Evolutionary conservation across 805 yeast genomes (phyloP).

Genomic region (Nakazawaea siamensis): DNA sequence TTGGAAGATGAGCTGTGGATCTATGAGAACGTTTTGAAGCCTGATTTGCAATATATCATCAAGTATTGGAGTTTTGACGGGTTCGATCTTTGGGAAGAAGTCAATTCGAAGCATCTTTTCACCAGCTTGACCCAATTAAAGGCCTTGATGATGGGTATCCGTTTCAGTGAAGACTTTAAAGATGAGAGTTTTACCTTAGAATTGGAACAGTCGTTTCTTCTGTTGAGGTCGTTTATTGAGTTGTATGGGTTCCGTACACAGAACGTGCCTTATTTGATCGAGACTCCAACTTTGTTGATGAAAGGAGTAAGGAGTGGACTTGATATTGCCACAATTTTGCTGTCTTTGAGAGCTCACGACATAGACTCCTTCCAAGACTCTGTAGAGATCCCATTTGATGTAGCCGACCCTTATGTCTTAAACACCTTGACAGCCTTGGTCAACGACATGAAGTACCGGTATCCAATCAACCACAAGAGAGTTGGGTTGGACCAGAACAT

Average conservation of each 20-base stretch:
- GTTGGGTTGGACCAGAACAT: conserved; percentile 23
- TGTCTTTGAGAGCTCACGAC: conserved; percentile 30
- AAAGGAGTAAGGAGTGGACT: conserved; percentile 54
- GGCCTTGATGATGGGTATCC: conserved; percentile 53
- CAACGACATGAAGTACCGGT: conserved; percentile 61
- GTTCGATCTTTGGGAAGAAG: conserved; percentile 95
- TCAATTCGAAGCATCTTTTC: conserved; percentile 67
- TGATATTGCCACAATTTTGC: conserved; percentile 69
- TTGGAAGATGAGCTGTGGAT: conserved; percentile 14
- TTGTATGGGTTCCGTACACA: conserved; percentile 31
- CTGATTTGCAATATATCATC: conserved; percentile 61
- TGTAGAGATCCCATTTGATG: conserved; percentile 51
- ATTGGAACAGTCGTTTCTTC: conserved; percentile 23
- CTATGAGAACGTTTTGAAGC: conserved; percentile 33
- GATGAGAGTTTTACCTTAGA: conserved; percentile 20
- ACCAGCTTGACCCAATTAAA: conserved; percentile 69
- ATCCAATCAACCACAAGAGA: conserved; percentile 61
- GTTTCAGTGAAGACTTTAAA: conserved; percentile 24
- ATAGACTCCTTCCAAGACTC: background rate
- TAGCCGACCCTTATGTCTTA: conserved; percentile 46
- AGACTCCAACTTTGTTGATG: conserved; percentile 45
- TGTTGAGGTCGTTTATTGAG: conserved; percentile 30
- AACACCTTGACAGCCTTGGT: conserved; percentile 59
- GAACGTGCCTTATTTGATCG: conserved; percentile 51
- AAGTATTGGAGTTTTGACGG: conserved; percentile 54